Base-by-base conservation (phyloP, 2,329 filamentous ascomycete species). In the Hymenoscyphus infarciens region DNA sequence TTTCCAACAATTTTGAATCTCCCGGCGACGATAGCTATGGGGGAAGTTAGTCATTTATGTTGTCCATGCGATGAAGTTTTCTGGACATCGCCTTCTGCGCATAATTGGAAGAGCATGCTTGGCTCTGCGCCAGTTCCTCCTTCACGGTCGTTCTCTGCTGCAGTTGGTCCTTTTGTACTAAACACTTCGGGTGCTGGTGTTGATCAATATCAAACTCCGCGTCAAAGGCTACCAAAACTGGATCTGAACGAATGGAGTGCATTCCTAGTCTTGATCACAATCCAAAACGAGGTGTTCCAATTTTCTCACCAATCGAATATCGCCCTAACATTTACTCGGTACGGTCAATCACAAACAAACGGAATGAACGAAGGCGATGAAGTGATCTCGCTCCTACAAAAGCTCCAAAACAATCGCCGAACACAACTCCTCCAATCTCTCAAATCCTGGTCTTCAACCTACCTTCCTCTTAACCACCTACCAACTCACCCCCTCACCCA, bases 61-160 rank as follows among this genome's bases (percentile, higher is more conserved):
- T 70, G 67, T 56, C 69, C 69, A 38, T 70, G 67, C 33, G 68
- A 71, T 29, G 67, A 71, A 19, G 64, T 66, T n/a, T 70, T 69
- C 45, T 71, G 69, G 69, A 60, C 19, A 16, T 68, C 68, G 5
- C 55, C 65, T 13, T 69, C 68, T 16, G 68, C 69, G 16, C 54
- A 64, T 13, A 58, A 68, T 29, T 71, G 69, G 68, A 68, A 68
- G 39, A 63, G 68, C 39, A 53, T 69, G 6, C 63, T 71, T 15
- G 69, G 67, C 3, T 64, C 67, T 29, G 67, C 66, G 38, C 56
- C 58, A 11, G 38, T 66, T 16, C 68, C 69, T 4, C 67, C 67
- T 11, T 69, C 67, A 3, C 56, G 62, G 56, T 64, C 66, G 1
- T 69, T 71, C 57, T 64, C 66, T 29, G 68, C 65, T 27, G 69